phyloP scores from a whole-genome alignment of 352 stramenopile species.

The Globisporangium spiculum region DNA sequence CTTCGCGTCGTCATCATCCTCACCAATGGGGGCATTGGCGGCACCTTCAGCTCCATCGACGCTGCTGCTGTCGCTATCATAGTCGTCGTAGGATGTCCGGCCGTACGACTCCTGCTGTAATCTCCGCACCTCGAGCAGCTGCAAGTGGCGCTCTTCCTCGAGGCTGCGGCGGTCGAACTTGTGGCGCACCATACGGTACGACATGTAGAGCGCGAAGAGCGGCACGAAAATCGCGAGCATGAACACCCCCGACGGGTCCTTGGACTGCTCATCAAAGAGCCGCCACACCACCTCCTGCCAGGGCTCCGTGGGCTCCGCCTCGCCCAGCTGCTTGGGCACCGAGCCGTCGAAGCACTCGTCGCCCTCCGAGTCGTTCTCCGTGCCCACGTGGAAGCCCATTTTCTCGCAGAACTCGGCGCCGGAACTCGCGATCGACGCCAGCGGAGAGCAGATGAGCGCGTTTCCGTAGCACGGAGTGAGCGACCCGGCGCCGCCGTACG shows the following conservation, averaged over 20 bases:
- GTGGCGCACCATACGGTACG: constrained; percentile 44
- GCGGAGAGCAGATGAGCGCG: constrained; percentile 72
- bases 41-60: constrained; percentile 2
- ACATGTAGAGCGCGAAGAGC: constrained; percentile 50
- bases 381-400: constrained; percentile 81
- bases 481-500: constrained; percentile 50
- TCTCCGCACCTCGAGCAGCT: constrained; percentile 62
- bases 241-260: constrained; percentile 65
- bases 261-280: constrained; percentile 64
- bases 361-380: constrained; percentile 58
- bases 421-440: constrained; percentile 50
- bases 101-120: constrained; percentile 73
- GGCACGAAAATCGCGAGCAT: constrained; percentile 61
- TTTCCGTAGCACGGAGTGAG: constrained; percentile 82
- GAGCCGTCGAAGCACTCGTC: constrained; percentile 83
- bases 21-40: constrained; percentile 37
- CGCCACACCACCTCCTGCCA: constrained; percentile 48
- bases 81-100: constrained; percentile 36
- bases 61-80: constrained; percentile 49
- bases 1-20: constrained; percentile 2
- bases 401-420: constrained; percentile 67
- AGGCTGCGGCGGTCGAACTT: constrained; percentile 26
- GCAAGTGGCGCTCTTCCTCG: constrained; percentile 51
- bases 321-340: constrained; percentile 50
- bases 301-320: constrained; percentile 53